phyloP scores from a whole-genome alignment of 176 grass and related monocot species.

The Oryza meridionalis region DNA sequence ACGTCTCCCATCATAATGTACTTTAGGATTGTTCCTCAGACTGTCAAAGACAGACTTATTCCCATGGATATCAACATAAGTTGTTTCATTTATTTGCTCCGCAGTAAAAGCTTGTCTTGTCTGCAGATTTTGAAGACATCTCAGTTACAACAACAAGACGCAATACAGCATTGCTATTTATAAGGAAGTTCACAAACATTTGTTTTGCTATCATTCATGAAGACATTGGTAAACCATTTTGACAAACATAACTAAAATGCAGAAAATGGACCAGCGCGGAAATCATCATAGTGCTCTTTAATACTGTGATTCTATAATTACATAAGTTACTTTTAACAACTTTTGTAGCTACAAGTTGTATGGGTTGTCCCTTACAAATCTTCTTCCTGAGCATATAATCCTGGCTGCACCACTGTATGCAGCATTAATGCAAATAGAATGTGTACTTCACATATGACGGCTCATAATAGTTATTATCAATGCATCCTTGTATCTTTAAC shows the following conservation, averaged over 20 bases:
- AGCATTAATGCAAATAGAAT: not conserved
- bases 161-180: slow-evolving; percentile 10
- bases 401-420: not conserved
- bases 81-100: slow-evolving; percentile 84
- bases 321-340: not conserved
- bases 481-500: not conserved
- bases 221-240: not conserved
- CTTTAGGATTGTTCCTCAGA: slow-evolving; percentile 86
- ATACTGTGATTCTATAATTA: not conserved
- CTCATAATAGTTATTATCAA: not conserved
- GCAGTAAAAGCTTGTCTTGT: slow-evolving; percentile 77
- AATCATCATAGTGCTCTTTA: not conserved
- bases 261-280: not conserved
- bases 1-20: slow-evolving; percentile 72
- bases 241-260: not conserved
- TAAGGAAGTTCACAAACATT: not conserved
- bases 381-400: not conserved
- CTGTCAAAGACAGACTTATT: slow-evolving; percentile 83
- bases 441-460: not conserved
- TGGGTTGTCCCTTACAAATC: not conserved
- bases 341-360: not conserved
- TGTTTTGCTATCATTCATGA: not conserved
- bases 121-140: slow-evolving; percentile 51
- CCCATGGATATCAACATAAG: slow-evolving; percentile 83
- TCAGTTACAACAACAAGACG: not conserved